Evolutionary conservation across 2,329 filamentous ascomycete genomes (phyloP), one percentile per base, ranked within the genome.

Genomic region (Beauveria rudraprayagi): DNA sequence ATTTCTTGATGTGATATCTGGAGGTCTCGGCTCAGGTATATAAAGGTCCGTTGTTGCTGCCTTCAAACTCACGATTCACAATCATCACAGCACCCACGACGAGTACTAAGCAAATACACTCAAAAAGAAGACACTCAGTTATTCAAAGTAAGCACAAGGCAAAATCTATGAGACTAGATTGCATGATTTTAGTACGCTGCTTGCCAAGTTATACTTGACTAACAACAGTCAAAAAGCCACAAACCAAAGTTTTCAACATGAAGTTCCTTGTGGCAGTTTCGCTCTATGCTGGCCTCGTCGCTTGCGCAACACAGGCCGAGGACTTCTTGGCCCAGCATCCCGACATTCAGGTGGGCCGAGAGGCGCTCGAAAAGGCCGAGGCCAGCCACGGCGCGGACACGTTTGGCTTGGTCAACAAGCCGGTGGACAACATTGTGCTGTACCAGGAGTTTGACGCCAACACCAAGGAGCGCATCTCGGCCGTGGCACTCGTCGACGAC

Each of bases 321-420:
- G 7, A n/a, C 37, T 55, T 55, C 52, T 16, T 55, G 22, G 37
- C 52, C 14, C 37, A 43, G 40, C 52, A 55, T 14, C 52, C 52
- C 14, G 52, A 55, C 37, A 55, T 55, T 9, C 52, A 43, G 37
- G 52, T 55, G 1, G 52, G 52, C 34, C 52, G 52, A 10, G 51
- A 14, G 0, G 51, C 51, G 22, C 51, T 54, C 37, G 34, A 16
- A 2, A 24, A 26, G 34, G 51, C 51, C 37, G 51, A 54, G 22
- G 51, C 51, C 34, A 26, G 16, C 30, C 11, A 16, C 19, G 51
- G 51, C 11, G 34, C 51, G 37, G 52, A 55, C 52, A 43, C 52
- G 14, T 55, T 55, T 28, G 24, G 19, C 52, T 11, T 55, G 37
- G 52, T 55, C 52, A 55, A 55, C 52, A 55, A 55, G 52, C 52